phyloP scores from a whole-genome alignment of 441 rosid species.

The Arabidopsis lyrata region DNA sequence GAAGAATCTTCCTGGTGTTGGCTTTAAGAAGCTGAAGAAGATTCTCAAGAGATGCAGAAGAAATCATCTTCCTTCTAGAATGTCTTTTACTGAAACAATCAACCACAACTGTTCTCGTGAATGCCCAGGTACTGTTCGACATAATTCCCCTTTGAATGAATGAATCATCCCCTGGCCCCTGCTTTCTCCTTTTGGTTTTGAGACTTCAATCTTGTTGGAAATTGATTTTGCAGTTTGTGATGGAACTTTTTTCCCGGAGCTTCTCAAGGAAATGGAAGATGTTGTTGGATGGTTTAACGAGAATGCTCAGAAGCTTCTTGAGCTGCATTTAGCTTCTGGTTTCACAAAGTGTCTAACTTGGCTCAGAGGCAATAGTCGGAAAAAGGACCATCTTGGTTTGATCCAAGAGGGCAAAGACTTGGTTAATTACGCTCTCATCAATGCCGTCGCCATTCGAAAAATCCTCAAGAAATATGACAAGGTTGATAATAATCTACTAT shows the following conservation, averaged over 20 bases:
- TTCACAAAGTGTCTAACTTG: conserved; percentile 67
- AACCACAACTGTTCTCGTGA: conserved; percentile 59
- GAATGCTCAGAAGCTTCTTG: conserved; percentile 81
- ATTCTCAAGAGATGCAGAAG: conserved; percentile 73
- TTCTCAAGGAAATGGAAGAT: conserved; percentile 80
- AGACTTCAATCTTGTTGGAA: neutral
- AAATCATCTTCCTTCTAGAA: conserved; percentile 46
- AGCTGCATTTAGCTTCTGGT: conserved; percentile 83
- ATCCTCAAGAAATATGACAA: conserved; percentile 96
- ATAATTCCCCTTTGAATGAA: neutral
- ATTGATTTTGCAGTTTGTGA: conserved; percentile 65
- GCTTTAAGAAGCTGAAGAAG: conserved; percentile 87
- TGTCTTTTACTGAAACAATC: conserved; percentile 27
- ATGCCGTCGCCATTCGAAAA: conserved; percentile 82
- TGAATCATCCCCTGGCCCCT: neutral
- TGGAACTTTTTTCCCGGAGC: conserved; percentile 90
- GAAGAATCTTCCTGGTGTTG: conserved; percentile 72
- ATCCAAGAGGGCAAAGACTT: conserved; percentile 82
- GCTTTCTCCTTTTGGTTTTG: neutral
- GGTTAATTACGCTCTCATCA: conserved; percentile 80
- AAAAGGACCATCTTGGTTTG: conserved; percentile 58
- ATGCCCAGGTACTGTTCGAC: conserved; percentile 58
- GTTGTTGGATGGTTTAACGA: conserved; percentile 84
- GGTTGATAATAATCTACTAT: conserved; percentile 45
- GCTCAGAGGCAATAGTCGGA: conserved; percentile 67